Conservation (phyloP, 805 yeast species). For the Lipomyces chichibuensis region DNA sequence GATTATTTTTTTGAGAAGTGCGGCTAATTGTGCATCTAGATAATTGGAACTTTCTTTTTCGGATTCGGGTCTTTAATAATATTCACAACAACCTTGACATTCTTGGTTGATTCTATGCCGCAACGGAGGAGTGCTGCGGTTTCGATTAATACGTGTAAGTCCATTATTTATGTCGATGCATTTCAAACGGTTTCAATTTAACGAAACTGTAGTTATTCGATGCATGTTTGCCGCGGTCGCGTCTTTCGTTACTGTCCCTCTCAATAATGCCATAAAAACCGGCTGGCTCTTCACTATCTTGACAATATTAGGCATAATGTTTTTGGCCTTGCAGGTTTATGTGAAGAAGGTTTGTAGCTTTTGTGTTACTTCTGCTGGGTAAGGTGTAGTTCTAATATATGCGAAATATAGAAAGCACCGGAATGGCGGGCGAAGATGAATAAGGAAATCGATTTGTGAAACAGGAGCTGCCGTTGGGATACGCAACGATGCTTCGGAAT, state of each 20-base stretch:
- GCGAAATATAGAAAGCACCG: conserved; percentile 12
- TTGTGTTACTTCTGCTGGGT: not conserved
- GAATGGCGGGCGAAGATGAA: conserved; percentile 28
- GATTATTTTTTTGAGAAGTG: not conserved
- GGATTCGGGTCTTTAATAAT: conserved; percentile 85
- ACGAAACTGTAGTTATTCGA: conserved; percentile 52
- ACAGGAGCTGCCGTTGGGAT: not conserved
- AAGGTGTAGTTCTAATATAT: not conserved
- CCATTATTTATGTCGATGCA: not conserved
- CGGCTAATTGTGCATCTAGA: conserved; percentile 1
- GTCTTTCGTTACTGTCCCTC: conserved; percentile 73
- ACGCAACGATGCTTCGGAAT: not conserved
- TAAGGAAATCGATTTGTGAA: not conserved
- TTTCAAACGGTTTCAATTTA: not conserved
- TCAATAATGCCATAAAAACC: conserved; percentile 64
- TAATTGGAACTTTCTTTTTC: conserved; percentile 74
- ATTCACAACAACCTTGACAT: conserved; percentile 79
- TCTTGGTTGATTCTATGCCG: conserved; percentile 80
- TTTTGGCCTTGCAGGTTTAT: conserved; percentile 28
- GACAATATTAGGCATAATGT: conserved; percentile 50
- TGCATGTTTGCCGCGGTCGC: conserved; percentile 75
- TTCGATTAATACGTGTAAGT: conserved; percentile 65
- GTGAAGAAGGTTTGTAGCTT: conserved; percentile 20
- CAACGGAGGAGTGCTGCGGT: conserved; percentile 90
- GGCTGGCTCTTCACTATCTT: conserved; percentile 73